Percentiles rank a stretch among this genome's conserved stretches.
These are phyloP conservation scores for barley (Hordeum vulgare) DNA, from an alignment of 176 grass and related monocot species.

Conservation along the genomic window MorexV3_pseudomolecules_assembly NC_058521.1:455869780-455870279, in stretches of 20 bases:
- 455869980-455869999: too few relatives aligned
- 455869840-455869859: too few relatives aligned
- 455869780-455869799: too few relatives aligned
- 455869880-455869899: too few relatives aligned
- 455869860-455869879: too few relatives aligned
- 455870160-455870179: background rate
- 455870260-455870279: background rate
- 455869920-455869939: too few relatives aligned
- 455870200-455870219: background rate
- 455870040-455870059: background rate
- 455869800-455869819: too few relatives aligned
- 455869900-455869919: too few relatives aligned
- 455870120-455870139: constrained; percentile 3
- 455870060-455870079: background rate
- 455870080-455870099: constrained; percentile 20
- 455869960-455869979: too few relatives aligned
- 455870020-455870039: background rate
- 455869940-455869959: too few relatives aligned
- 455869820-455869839: too few relatives aligned
- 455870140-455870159: background rate
- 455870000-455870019: background rate
- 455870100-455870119: background rate
- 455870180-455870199: background rate
- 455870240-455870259: constrained; percentile 29
- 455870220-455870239: background rate